Evolutionary conservation across 208 protist species (phyloP).

Genomic region (Willaertia magna): DNA sequence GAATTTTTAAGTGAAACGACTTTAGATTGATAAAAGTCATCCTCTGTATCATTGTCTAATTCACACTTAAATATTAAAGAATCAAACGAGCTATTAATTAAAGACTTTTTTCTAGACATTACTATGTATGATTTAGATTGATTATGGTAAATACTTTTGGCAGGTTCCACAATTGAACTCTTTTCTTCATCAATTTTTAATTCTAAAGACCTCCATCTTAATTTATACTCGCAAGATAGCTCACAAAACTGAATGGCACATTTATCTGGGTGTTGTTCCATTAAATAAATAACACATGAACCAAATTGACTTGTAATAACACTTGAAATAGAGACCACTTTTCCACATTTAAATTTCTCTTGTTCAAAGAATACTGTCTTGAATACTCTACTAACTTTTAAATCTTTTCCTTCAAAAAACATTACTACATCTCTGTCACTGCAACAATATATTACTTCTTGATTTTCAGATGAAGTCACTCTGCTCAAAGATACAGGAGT

Average conservation of each 20-base stretch:
- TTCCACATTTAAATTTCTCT: no score
- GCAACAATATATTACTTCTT: not conserved
- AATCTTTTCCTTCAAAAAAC: not conserved
- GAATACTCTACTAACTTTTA: not conserved
- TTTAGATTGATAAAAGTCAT: not conserved
- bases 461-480: not conserved
- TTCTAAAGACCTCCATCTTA: not conserved
- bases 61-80: not conserved
- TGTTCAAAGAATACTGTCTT: not conserved
- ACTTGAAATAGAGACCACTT: not conserved
- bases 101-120: not conserved
- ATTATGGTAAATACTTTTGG: not conserved
- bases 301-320: not conserved
- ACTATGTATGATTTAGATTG: not conserved
- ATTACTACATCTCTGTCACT: not conserved
- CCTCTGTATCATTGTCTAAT: not conserved
- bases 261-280: not conserved
- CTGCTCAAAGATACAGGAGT: not conserved
- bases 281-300: not conserved
- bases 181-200: not conserved
- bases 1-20: not conserved
- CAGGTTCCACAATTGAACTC: not conserved
- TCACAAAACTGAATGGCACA: not conserved
- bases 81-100: not conserved
- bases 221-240: not conserved